phyloP scores from a whole-genome alignment of 305 asterid species.

The Ilex paraguariensis region DNA sequence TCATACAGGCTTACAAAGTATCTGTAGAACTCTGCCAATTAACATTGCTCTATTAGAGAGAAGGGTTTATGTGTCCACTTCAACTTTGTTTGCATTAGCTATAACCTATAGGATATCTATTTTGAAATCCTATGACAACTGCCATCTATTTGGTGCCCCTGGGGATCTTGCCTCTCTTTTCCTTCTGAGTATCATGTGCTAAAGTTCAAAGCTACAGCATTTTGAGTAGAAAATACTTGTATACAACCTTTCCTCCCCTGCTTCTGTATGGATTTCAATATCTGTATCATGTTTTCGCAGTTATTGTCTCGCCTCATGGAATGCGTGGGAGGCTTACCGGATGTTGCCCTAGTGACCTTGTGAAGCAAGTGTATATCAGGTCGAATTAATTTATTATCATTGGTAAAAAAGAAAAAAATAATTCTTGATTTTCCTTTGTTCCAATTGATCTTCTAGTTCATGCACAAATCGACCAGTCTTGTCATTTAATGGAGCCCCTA shows the following conservation, averaged over 20 bases:
- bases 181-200: neutral
- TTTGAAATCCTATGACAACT: too few relatives aligned
- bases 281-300: constrained; percentile 38
- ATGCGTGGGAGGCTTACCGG: constrained; percentile 97
- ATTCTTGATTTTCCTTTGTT: constrained; percentile 7
- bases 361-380: constrained; percentile 96
- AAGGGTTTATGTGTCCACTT: too few relatives aligned
- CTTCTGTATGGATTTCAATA: constrained; percentile 13
- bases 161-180: too few relatives aligned
- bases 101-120: too few relatives aligned
- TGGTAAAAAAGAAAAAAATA: neutral
- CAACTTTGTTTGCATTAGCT: too few relatives aligned
- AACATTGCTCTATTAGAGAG: too few relatives aligned
- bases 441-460: neutral
- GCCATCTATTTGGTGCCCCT: neutral
- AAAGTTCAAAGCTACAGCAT: neutral
- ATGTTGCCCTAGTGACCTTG: constrained; percentile 90
- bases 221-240: neutral
- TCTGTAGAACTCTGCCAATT: too few relatives aligned
- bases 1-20: too few relatives aligned
- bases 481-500: neutral
- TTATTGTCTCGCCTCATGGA: constrained; percentile 93
- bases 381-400: constrained; percentile 18
- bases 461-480: neutral
- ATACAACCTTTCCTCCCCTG: constrained; percentile 5